Percentiles rank a stretch among this genome's conserved stretches.
Evolutionary conservation across 2,329 filamentous ascomycete species (phyloP).

Genomic region (Sarocladiaceae sp.): DNA sequence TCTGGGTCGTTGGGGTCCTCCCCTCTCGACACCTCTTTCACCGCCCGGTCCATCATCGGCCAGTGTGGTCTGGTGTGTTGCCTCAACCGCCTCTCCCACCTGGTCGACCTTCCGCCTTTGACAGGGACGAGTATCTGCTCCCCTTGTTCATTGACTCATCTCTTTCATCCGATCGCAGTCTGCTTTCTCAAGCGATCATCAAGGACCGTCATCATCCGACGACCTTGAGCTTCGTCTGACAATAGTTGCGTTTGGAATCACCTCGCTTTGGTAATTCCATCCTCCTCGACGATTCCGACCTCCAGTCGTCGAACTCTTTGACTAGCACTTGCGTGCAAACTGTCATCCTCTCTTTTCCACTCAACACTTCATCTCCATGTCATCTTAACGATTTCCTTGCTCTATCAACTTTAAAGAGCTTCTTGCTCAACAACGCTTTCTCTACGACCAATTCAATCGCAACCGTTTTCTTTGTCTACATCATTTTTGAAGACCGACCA

Average conservation of each 20-base stretch:
- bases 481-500: constrained; percentile 24
- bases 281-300: constrained; percentile 13
- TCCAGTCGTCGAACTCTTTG: constrained; percentile 10
- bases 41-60: not conserved
- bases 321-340: constrained; percentile 11
- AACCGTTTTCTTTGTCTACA: constrained; percentile 27
- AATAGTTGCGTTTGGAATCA: not conserved
- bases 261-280: not conserved
- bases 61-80: constrained; percentile 7
- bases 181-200: not conserved
- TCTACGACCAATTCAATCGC: constrained; percentile 24
- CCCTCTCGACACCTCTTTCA: constrained; percentile 15
- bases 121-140: not conserved
- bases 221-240: not conserved
- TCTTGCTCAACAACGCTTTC: constrained; percentile 23
- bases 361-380: constrained; percentile 30
- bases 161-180: not conserved
- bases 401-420: constrained; percentile 24
- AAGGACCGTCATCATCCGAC: not conserved
- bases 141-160: not conserved
- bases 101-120: not conserved
- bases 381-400: constrained; percentile 38
- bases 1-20: constrained; percentile 22
- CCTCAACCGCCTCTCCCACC: constrained; percentile 2
- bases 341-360: constrained; percentile 24